These are phyloP conservation scores for Rhodosporidiobolus sp. DNA, from an alignment of 768 basidiomycete genomes.

Conservation along the genomic window DNA sequence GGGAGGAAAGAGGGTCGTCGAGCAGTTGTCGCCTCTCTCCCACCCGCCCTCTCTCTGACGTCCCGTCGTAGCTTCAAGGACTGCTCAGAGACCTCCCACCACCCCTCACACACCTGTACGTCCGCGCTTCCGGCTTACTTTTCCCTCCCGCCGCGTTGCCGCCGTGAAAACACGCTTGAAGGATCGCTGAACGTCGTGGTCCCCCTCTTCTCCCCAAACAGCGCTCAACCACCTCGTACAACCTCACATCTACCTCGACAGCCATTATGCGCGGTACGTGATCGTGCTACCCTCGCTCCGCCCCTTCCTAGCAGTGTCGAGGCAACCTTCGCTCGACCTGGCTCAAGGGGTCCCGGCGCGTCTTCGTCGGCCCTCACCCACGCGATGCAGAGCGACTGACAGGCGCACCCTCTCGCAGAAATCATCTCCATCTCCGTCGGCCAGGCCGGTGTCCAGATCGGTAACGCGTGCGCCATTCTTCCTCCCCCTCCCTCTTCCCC, in stretches of 20 bases:
- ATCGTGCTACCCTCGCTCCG: neutral
- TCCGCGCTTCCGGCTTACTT: neutral
- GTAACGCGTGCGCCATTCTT: slow-evolving; percentile 83
- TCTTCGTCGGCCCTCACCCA: neutral
- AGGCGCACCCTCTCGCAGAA: neutral
- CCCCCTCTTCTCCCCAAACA: neutral
- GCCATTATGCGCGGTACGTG: slow-evolving; percentile 26
- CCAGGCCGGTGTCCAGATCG: slow-evolving; percentile 82
- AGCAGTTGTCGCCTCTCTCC: neutral
- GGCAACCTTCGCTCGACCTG: neutral
- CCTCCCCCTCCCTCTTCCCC: slow-evolving; percentile 26
- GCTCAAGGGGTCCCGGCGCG: neutral
- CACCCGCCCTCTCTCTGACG: slow-evolving; percentile 18
- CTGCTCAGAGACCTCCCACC: slow-evolving; percentile 20
- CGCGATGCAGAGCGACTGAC: neutral
- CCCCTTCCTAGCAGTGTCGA: neutral
- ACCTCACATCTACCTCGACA: neutral
- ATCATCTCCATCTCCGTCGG: slow-evolving; percentile 67
- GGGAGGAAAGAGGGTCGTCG: neutral
- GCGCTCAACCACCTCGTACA: neutral
- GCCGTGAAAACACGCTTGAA: neutral
- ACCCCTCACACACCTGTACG: neutral
- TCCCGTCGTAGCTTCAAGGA: slow-evolving; percentile 36
- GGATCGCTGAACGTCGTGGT: neutral
- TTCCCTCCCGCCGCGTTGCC: neutral